A percentile compares a stretch with the other conserved stretches of the same genome.
phyloP scores from a whole-genome alignment of 805 yeast genomes.

The Starmerella kuoi region DNA sequence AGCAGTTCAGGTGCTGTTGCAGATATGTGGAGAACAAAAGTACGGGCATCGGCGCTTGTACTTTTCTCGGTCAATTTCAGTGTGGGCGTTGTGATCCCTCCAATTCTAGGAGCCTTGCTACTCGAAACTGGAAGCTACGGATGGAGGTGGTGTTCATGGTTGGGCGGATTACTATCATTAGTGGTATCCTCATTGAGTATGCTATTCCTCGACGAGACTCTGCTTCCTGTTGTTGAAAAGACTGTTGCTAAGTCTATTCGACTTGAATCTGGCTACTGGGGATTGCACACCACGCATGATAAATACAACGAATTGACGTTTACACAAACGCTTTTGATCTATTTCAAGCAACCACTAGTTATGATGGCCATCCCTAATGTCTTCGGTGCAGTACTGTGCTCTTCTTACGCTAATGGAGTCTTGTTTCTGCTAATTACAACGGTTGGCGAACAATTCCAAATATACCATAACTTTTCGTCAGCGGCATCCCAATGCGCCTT shows the following conservation, averaged over 20 bases:
- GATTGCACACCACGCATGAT: constrained; percentile 85
- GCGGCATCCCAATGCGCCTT: constrained; percentile 28
- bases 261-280: constrained; percentile 62
- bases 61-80: constrained; percentile 13
- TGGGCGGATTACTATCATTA: constrained; percentile 35
- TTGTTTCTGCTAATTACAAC: constrained; percentile 34
- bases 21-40: constrained; percentile 27
- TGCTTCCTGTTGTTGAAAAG: constrained; percentile 40
- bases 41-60: constrained; percentile 18
- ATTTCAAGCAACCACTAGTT: constrained; percentile 65
- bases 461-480: constrained; percentile 27
- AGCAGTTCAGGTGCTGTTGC: constrained; percentile 21
- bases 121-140: constrained; percentile 32
- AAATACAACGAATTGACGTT: constrained; percentile 54
- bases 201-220: constrained; percentile 31
- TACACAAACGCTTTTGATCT: constrained; percentile 53
- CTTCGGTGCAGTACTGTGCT: constrained; percentile 31
- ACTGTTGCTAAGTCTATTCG: constrained; percentile 53
- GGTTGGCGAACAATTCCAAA: constrained; percentile 29
- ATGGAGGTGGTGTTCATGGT: constrained; percentile 51
- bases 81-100: constrained; percentile 23
- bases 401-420: constrained; percentile 35
- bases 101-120: constrained; percentile 27
- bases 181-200: constrained; percentile 31
- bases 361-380: constrained; percentile 46